Evolutionary conservation across 305 asterid species (phyloP).

Genomic region (Lippia alba): DNA sequence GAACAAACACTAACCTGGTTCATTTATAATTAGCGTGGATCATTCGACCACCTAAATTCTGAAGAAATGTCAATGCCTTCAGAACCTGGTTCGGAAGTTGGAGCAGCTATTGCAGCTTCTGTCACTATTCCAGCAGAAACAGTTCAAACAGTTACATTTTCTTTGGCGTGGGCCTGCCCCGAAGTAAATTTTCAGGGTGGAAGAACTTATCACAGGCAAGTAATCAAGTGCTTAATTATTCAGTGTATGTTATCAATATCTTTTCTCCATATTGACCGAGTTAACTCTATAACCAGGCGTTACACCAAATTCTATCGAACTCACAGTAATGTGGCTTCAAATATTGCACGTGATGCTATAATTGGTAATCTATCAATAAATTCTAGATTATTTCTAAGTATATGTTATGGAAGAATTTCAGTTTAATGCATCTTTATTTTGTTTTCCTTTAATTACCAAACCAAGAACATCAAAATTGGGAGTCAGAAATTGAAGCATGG

Average conservation of each 20-base stretch:
- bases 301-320: slow-evolving; percentile 83
- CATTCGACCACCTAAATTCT: slow-evolving; percentile 74
- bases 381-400: slow-evolving; percentile 9
- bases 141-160: slow-evolving; percentile 71
- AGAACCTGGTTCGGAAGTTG: slow-evolving; percentile 73
- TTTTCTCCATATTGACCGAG: slow-evolving; percentile 34
- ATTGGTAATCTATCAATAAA: slow-evolving; percentile 55
- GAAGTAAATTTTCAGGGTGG: slow-evolving; percentile 78
- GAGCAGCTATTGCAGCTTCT: slow-evolving; percentile 96
- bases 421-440: not conserved
- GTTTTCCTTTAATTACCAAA: slow-evolving; percentile 2
- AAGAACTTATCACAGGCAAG: slow-evolving; percentile 89
- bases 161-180: slow-evolving; percentile 93
- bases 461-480: slow-evolving; percentile 78
- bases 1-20: slow-evolving; percentile 41
- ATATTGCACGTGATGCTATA: slow-evolving; percentile 84
- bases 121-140: slow-evolving; percentile 69
- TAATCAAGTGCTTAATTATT: slow-evolving; percentile 32
- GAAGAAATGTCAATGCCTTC: slow-evolving; percentile 78
- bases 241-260: slow-evolving; percentile 14
- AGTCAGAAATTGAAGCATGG: slow-evolving; percentile 92
- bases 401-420: slow-evolving; percentile 8
- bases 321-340: slow-evolving; percentile 69
- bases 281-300: slow-evolving; percentile 62
- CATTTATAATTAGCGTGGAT: slow-evolving; percentile 68